These are phyloP conservation scores for Cercophora newfieldiana DNA, from an alignment of 495 filamentous ascomycete species.

Conservation along the genomic window DNA sequence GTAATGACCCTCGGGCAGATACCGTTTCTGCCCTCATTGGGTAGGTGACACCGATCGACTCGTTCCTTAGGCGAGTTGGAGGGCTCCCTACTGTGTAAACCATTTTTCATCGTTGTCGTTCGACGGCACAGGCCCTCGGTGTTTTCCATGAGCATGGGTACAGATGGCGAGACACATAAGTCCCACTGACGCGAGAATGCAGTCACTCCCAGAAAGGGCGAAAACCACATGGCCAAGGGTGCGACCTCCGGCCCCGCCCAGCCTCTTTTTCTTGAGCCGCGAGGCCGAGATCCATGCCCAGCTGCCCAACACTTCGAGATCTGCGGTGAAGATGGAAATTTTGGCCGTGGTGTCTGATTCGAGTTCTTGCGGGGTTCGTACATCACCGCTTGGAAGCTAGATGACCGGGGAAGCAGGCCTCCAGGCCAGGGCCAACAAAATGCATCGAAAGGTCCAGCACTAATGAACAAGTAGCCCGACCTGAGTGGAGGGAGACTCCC, in stretches of 20 bases:
- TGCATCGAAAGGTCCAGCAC: too few relatives aligned
- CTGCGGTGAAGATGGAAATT: background rate
- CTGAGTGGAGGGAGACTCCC: too few relatives aligned
- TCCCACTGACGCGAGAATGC: constrained; percentile 1
- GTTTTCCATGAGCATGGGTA: background rate
- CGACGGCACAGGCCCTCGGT: background rate
- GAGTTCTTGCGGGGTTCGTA: background rate
- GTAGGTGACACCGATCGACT: too few relatives aligned
- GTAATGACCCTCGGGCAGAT: too few relatives aligned
- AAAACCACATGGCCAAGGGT: constrained; percentile 12
- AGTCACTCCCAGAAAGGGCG: constrained; percentile 1
- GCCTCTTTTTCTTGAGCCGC: background rate
- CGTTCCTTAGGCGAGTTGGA: too few relatives aligned
- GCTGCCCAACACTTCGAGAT: background rate
- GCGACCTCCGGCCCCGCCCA: background rate
- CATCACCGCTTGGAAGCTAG: background rate
- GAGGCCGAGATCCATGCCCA: background rate
- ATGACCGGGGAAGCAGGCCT: background rate
- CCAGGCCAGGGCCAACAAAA: background rate
- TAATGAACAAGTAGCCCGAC: too few relatives aligned
- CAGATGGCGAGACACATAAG: background rate
- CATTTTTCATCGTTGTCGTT: too few relatives aligned
- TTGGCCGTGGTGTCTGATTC: background rate
- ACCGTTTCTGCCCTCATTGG: too few relatives aligned
- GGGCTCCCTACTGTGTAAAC: too few relatives aligned